Base-by-base conservation (phyloP, 2,329 filamentous ascomycete species). In the Nothophaeocryptopus gaeumannii region DNA sequence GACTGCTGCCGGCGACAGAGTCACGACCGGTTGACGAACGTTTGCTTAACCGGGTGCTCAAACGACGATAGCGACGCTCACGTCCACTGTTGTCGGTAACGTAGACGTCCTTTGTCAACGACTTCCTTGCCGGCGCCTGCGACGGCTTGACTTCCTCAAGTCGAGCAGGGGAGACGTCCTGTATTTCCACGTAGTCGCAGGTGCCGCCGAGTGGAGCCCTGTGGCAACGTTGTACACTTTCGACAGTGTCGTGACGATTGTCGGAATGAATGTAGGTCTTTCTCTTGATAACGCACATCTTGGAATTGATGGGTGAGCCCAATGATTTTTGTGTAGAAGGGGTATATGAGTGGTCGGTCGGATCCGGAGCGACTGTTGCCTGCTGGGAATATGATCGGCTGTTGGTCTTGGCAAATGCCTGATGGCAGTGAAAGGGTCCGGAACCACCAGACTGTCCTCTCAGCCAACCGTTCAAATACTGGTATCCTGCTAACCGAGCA, bases 221-320 rank as follows among this genome's bases (percentile, higher is more conserved):
- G 20, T 51, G 51, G 53, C 63, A 66, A 41, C 45, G 53, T 39
- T 49, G 56, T 5, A 49, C 34, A 26, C 45, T 59, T 32, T 61
- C 58, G 16, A 57, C 38, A 8, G 41, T 56, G 30, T 61, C 54
- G 20, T 51, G 53, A 8, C 45, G 55, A 14, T 56, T 57, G 46
- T 61, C 56, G 8, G 58, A 26, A 47, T 62, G 57, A 41, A 58
- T 32, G 50, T 65, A 64, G 15, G 59, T 62, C 45, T 58, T 62
- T 34, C 48, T 54, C 33, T 66, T 61, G 40, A 67, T 47, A 26
- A 66, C 49, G 42, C 64, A 67, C 64, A 67, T 67, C n/a, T 51
- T 50, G 44, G 35, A 13, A 35, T 29, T 15, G 31, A 20, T 16
- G 13, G 30, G 31, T 14, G 26, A 30, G 44, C 9, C 9, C 39